Percentiles rank a stretch among this genome's conserved stretches.
Evolutionary conservation across 345 rosid species (phyloP).

Genomic region (Linum lewisii): DNA sequence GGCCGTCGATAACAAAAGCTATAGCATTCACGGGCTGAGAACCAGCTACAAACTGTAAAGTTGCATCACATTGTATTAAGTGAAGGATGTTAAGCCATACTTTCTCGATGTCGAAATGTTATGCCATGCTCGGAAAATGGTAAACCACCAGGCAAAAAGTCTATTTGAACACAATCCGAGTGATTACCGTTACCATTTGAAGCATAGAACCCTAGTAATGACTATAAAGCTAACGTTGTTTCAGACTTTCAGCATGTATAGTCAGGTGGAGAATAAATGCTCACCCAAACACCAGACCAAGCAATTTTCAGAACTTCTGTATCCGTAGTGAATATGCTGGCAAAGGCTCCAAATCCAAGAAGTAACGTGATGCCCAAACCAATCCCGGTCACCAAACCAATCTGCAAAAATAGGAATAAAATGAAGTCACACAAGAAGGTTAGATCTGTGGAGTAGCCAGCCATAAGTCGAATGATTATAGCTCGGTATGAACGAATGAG

Average conservation of each 20-base stretch:
- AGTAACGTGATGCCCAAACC: slow-evolving; percentile 54
- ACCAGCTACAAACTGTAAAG: slow-evolving; percentile 81
- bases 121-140: background rate
- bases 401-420: slow-evolving; percentile 33
- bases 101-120: background rate
- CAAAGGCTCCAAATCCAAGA: slow-evolving; percentile 64
- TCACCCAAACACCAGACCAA: slow-evolving; percentile 67
- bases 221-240: background rate
- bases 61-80: background rate
- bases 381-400: slow-evolving; percentile 69
- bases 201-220: background rate
- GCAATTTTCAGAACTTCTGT: slow-evolving; percentile 73
- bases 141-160: background rate
- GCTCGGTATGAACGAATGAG: slow-evolving; percentile 8
- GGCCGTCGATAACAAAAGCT: slow-evolving; percentile 89
- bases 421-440: slow-evolving; percentile 10
- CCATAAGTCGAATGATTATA: background rate
- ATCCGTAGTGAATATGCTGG: slow-evolving; percentile 64
- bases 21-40: slow-evolving; percentile 88
- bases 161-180: background rate
- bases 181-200: background rate
- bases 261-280: slow-evolving; percentile 10
- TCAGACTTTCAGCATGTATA: background rate
- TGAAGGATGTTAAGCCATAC: no score
- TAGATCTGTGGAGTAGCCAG: slow-evolving; percentile 7